Conservation (phyloP, 1,284 basidiomycete species). For the Rhodotorula sp. region DNA sequence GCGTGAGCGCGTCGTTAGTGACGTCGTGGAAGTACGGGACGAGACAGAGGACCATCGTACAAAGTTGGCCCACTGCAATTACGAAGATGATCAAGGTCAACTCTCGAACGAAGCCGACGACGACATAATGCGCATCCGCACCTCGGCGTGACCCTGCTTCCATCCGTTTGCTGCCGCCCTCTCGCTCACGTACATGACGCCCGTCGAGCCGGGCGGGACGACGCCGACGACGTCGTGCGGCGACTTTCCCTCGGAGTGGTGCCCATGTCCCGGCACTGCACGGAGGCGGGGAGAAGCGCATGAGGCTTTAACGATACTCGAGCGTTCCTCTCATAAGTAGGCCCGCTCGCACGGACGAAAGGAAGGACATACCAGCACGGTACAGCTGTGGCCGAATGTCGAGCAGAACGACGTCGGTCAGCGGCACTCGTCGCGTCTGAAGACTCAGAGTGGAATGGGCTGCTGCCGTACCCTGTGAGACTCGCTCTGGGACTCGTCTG, state of each 20-base stretch:
- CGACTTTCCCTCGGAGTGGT: conserved; percentile 54
- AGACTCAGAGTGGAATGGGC: too few relatives aligned
- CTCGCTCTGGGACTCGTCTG: conserved; percentile 51
- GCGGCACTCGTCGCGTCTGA: too few relatives aligned
- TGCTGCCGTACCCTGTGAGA: conserved; percentile 67
- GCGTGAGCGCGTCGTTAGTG: not conserved
- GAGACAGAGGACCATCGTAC: not conserved
- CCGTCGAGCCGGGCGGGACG: conserved; percentile 46
- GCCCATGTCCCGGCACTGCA: conserved; percentile 31
- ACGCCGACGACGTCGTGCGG: conserved; percentile 82
- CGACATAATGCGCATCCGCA: not conserved
- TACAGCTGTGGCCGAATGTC: too few relatives aligned
- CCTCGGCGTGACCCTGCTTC: conserved; percentile 9
- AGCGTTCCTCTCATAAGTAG: too few relatives aligned
- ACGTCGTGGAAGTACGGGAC: conserved; percentile 3
- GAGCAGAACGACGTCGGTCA: not conserved
- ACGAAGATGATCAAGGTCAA: not conserved
- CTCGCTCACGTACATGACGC: conserved; percentile 72
- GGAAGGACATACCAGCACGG: too few relatives aligned
- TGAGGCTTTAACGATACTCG: too few relatives aligned
- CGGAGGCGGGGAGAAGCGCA: too few relatives aligned
- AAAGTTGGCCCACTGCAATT: conserved; percentile 73
- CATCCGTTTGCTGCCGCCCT: conserved; percentile 38
- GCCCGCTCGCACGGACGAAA: too few relatives aligned
- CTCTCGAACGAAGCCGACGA: not conserved